phyloP scores from a whole-genome alignment of 2,329 filamentous ascomycete species.

The Cladosporium sp. region DNA sequence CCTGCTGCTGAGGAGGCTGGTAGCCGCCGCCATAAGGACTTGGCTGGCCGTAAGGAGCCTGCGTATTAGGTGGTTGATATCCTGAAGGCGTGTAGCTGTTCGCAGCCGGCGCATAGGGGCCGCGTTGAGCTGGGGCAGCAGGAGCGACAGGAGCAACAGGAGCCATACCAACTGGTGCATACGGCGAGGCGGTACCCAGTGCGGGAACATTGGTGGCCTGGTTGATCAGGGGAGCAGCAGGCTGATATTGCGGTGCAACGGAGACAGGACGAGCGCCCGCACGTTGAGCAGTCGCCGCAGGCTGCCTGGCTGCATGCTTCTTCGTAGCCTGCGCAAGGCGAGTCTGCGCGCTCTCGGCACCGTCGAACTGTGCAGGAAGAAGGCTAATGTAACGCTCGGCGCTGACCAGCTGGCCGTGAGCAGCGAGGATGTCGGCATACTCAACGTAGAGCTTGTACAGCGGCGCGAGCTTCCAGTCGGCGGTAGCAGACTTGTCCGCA shows the following conservation, averaged over 20 bases:
- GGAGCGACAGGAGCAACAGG: conserved; percentile 38
- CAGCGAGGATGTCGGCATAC: conserved; percentile 91
- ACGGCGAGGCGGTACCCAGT: conserved; percentile 5
- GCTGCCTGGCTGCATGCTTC: conserved; percentile 37
- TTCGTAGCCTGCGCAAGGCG: conserved; percentile 81
- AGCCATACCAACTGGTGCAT: conserved; percentile 14
- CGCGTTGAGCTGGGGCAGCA: conserved; percentile 24
- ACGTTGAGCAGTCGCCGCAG: conserved; percentile 27
- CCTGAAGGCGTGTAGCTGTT: conserved; percentile 30
- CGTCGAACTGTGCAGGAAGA: conserved; percentile 75
- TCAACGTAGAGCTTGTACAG: conserved; percentile 95
- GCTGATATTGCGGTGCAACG: conserved; percentile 20
- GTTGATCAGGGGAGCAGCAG: conserved; percentile 39
- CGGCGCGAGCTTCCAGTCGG: conserved; percentile 82
- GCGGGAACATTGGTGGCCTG: conserved; percentile 29
- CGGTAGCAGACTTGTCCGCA: conserved; percentile 62
- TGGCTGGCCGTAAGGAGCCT: conserved; percentile 26
- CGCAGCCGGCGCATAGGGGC: conserved; percentile 48
- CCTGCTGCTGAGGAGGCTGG: conserved; percentile 38
- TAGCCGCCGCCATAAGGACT: conserved; percentile 42
- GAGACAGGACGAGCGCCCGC: conserved; percentile 3
- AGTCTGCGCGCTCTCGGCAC: conserved; percentile 80
- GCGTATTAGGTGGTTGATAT: conserved; percentile 43
- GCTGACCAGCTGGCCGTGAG: conserved; percentile 78
- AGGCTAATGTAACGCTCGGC: conserved; percentile 91